Base-by-base conservation (phyloP, 2,329 filamentous ascomycete genomes). In the Chrysosporium queenslandicum region DNA sequence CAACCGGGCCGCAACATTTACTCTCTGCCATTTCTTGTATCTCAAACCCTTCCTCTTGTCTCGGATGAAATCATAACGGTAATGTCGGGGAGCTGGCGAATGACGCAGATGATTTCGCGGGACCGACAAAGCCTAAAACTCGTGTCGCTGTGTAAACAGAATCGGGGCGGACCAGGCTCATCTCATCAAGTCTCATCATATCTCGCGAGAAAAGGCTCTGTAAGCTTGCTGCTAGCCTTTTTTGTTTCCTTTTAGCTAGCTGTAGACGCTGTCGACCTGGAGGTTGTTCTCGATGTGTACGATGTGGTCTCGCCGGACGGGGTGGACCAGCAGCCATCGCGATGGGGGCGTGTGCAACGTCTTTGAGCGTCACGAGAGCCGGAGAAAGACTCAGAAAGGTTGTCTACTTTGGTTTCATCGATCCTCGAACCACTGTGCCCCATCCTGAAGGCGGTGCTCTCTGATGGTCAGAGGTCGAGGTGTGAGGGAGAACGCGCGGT, bases 101-200 rank as follows among this genome's bases (percentile, higher is more conserved):
- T 50, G 47, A 23, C n/a, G 20, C 47, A 23, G 37, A 41, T 34
- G 27, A 23, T 32, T 11, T 20, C 23, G 46, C 39, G 42, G 36
- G 34, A 34, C 27, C 29, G 18, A 21, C 14, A 23, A 21, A 32
- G 12, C 27, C 37, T n/a, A 42, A 41, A 11, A 27, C 27, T 7
- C 40, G 16, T 37, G 49, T 45, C 20, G 41, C 49, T 27, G 40
- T 51, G 41, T 51, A 51, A 51, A 36, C 39, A 32, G 41, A 36
- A 36, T 32, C 7, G 32, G 20, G 32, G 20, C 12, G 41, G 27
- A 16, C 18, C 49, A 30, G 41, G 41, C 18, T 36, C 40, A 40
- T 37, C 40, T 51, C 49, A 51, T 43, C 49, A 32, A 27, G 49
- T 45, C 20, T 39, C 39, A 45, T 51, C 49, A 51, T 37, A 25